phyloP scores from a whole-genome alignment of 257 asterid genomes.

The Solanum pennellii region DNA sequence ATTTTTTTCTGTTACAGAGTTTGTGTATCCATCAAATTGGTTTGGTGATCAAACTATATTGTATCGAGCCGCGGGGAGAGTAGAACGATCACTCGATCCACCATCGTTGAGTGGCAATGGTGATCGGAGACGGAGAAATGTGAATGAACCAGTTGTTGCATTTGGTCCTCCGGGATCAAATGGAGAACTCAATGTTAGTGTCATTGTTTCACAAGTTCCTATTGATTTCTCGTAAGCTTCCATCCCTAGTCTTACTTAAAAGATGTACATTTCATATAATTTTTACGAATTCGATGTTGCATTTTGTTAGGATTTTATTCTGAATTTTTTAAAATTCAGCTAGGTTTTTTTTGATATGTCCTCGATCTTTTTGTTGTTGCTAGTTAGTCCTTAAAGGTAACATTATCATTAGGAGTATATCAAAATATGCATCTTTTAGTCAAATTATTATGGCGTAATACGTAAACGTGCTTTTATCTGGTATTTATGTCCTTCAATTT shows the following conservation, averaged over 20 bases:
- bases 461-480: fast-evolving
- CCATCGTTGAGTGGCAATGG: slow-evolving; percentile 25
- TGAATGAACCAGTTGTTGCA: slow-evolving; percentile 70
- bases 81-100: slow-evolving; percentile 67
- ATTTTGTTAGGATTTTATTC: neutral
- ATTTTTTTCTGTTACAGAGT: slow-evolving; percentile 26
- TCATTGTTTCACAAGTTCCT: slow-evolving; percentile 67
- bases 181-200: slow-evolving; percentile 91
- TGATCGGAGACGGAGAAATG: slow-evolving; percentile 23
- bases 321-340: neutral
- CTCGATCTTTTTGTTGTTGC: neutral
- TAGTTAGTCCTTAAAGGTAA: neutral
- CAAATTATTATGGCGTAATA: neutral
- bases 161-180: slow-evolving; percentile 94
- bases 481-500: neutral
- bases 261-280: neutral
- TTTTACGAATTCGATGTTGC: neutral
- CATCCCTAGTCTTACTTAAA: neutral
- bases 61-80: slow-evolving; percentile 69
- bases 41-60: slow-evolving; percentile 79
- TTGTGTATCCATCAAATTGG: slow-evolving; percentile 77
- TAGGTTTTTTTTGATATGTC: neutral
- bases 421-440: neutral
- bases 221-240: slow-evolving; percentile 65
- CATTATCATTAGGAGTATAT: neutral